Percentiles rank a stretch among this genome's conserved stretches.
phyloP scores from a whole-genome alignment of 345 rosid genomes.

The Arabis alpina region DNA sequence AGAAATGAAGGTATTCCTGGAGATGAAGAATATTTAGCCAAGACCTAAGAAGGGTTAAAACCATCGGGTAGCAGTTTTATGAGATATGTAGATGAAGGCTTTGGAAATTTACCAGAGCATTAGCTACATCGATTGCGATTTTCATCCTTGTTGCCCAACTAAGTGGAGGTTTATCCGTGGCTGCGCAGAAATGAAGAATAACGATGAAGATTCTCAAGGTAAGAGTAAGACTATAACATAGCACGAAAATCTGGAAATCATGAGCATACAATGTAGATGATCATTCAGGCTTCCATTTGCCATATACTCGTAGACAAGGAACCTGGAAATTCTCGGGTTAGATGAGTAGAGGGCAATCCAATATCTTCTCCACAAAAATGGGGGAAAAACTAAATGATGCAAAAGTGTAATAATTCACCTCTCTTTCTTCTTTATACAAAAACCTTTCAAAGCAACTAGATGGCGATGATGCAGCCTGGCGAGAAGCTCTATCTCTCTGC shows the following conservation, averaged over 20 bases:
- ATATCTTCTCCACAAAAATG: not conserved
- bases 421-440: conserved; percentile 69
- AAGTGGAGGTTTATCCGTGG: conserved; percentile 58
- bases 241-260: conserved; percentile 3
- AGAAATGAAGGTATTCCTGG: conserved; percentile 96
- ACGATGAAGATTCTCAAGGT: conserved; percentile 8
- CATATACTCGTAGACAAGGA: conserved; percentile 90
- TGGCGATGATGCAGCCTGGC: conserved; percentile 96
- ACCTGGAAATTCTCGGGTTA: conserved; percentile 55
- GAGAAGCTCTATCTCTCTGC: conserved; percentile 93
- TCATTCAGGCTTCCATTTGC: conserved; percentile 89
- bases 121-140: conserved; percentile 90
- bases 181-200: conserved; percentile 48
- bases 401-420: conserved; percentile 53
- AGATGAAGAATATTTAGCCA: conserved; percentile 5
- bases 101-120: conserved; percentile 78
- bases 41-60: conserved; percentile 27
- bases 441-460: conserved; percentile 90
- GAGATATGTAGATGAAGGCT: conserved; percentile 5
- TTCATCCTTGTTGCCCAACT: conserved; percentile 89
- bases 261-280: conserved; percentile 79
- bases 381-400: not conserved
- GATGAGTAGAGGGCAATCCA: conserved; percentile 18
- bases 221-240: not conserved
- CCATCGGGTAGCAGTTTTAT: not conserved